A percentile compares a stretch with the other conserved stretches of the same genome.
These are phyloP conservation scores for Maudiozyma turicensis DNA, from an alignment of 805 yeast species.

Conservation along the genomic window DNA sequence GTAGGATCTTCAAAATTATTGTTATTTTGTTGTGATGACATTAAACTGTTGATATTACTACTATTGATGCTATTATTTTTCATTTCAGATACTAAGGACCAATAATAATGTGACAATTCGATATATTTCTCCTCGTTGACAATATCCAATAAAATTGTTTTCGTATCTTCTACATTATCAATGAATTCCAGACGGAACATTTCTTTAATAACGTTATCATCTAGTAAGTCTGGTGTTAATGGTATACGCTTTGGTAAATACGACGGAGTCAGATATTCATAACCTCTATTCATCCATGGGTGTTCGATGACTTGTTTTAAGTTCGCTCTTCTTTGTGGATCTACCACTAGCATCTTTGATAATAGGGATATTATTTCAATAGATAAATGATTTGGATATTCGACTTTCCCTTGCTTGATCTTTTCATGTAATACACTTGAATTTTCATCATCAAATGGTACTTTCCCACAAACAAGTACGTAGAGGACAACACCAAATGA, in stretches of 20 bases:
- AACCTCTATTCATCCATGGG: slow-evolving; percentile 93
- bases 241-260: slow-evolving; percentile 76
- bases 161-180: slow-evolving; percentile 44
- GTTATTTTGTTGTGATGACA: background rate
- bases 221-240: slow-evolving; percentile 30
- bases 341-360: slow-evolving; percentile 85
- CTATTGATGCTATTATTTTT: background rate
- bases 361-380: slow-evolving; percentile 71
- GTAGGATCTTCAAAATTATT: slow-evolving; percentile 56
- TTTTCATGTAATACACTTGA: slow-evolving; percentile 88
- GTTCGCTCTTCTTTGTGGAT: slow-evolving; percentile 71
- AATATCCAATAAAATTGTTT: slow-evolving; percentile 45
- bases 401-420: slow-evolving; percentile 85
- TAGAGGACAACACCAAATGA: slow-evolving; percentile 94
- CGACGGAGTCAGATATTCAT: slow-evolving; percentile 55
- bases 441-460: slow-evolving; percentile 93
- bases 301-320: slow-evolving; percentile 72
- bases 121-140: slow-evolving; percentile 56
- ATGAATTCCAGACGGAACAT: slow-evolving; percentile 78
- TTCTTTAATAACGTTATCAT: slow-evolving; percentile 55
- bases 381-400: slow-evolving; percentile 77
- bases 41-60: background rate
- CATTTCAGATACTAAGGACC: slow-evolving; percentile 14
- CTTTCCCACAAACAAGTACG: slow-evolving; percentile 94
- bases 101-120: slow-evolving; percentile 21